phyloP scores from a whole-genome alignment of 805 yeast species.

The Lipomyces mesembrius region DNA sequence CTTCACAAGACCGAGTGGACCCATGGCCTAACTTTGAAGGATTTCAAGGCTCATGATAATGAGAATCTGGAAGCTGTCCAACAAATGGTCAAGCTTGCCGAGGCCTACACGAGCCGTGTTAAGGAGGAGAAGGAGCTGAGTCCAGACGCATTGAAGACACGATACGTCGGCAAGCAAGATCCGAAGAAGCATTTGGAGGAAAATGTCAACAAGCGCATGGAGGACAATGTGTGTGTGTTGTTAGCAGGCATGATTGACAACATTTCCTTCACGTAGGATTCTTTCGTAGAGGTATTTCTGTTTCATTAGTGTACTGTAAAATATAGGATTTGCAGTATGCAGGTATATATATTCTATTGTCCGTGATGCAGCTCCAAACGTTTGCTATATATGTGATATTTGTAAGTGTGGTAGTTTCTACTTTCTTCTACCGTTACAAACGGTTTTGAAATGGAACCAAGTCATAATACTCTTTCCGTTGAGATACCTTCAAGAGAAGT shows the following conservation, averaged over 20 bases:
- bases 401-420: too few species aligned
- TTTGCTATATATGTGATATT: too few species aligned
- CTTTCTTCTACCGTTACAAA: too few species aligned
- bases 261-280: conserved; percentile 73
- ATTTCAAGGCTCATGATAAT: conserved; percentile 77
- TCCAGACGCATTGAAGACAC: conserved; percentile 87
- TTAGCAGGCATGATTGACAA: conserved; percentile 89
- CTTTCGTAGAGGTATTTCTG: neutral
- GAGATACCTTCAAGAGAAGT: too few species aligned
- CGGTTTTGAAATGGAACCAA: too few species aligned
- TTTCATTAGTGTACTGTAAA: neutral
- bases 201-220: conserved; percentile 82
- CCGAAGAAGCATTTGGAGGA: conserved; percentile 96
- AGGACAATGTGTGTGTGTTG: conserved; percentile 85
- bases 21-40: conserved; percentile 77
- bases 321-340: neutral
- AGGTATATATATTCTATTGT: neutral
- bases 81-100: conserved; percentile 85
- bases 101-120: conserved; percentile 85
- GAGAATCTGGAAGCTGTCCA: conserved; percentile 73
- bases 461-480: too few species aligned
- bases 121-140: conserved; percentile 87
- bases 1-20: conserved; percentile 97
- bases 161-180: conserved; percentile 98
- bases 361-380: neutral